Conservation (phyloP, 805 yeast species). For the Myxozyma melibiosi region DNA sequence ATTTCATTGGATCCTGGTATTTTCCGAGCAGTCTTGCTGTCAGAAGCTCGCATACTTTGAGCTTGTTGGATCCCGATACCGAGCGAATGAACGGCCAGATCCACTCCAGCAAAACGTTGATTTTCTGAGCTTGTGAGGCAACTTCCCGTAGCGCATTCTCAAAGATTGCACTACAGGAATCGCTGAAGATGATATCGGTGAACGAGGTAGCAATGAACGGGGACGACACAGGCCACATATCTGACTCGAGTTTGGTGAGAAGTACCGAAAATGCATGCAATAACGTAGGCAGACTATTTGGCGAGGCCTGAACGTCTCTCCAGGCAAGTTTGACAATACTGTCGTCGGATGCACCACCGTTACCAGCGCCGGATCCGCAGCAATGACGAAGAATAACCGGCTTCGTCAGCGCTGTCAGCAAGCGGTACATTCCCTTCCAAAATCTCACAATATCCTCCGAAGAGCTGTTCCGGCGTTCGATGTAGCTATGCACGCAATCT, state of each 20-base stretch:
- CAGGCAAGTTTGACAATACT: constrained; percentile 39
- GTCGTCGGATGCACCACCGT: constrained; percentile 12
- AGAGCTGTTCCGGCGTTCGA: not conserved
- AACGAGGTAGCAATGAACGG: constrained; percentile 60
- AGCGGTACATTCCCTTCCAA: constrained; percentile 25
- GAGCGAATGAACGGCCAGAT: constrained; percentile 19
- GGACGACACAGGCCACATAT: constrained; percentile 58
- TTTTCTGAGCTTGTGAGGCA: constrained; percentile 24
- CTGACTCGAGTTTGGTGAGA: constrained; percentile 47
- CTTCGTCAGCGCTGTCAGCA: constrained; percentile 12
- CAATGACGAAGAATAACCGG: constrained; percentile 19
- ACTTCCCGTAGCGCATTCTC: constrained; percentile 25
- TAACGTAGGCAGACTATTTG: constrained; percentile 53
- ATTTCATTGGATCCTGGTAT: constrained; percentile 12
- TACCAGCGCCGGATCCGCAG: constrained; percentile 12
- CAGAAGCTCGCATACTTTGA: constrained; percentile 18
- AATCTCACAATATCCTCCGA: constrained; percentile 9
- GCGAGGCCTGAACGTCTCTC: constrained; percentile 41
- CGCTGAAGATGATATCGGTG: constrained; percentile 59
- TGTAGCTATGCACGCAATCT: constrained; percentile 14
- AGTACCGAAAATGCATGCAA: constrained; percentile 55
- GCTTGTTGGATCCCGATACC: constrained; percentile 19
- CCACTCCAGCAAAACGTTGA: constrained; percentile 27
- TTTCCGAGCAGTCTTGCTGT: constrained; percentile 8
- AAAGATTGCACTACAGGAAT: constrained; percentile 34